These are phyloP conservation scores for Phytophthora tentaculata DNA, from an alignment of 352 stramenopile species.

Conservation along the genomic window DNA sequence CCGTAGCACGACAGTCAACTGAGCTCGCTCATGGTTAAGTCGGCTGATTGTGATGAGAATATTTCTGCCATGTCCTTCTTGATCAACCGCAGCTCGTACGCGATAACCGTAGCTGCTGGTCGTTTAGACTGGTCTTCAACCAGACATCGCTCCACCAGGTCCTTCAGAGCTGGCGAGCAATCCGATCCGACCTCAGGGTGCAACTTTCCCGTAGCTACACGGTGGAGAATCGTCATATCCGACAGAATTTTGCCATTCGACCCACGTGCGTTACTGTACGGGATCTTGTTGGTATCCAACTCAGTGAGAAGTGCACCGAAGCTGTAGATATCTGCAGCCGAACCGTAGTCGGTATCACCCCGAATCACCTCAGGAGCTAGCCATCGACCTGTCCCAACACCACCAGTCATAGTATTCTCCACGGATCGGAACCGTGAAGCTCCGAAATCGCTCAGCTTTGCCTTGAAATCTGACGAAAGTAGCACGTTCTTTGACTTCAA, in stretches of 20 bases:
- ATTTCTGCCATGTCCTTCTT: neutral
- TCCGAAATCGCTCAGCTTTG: constrained; percentile 41
- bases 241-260: neutral
- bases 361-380: constrained; percentile 56
- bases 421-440: constrained; percentile 25
- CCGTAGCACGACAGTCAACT: neutral
- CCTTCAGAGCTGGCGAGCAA: neutral
- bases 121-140: neutral
- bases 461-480: constrained; percentile 28
- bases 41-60: neutral
- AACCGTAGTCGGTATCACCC: constrained; percentile 49
- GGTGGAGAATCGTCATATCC: neutral
- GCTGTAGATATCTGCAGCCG: constrained; percentile 49
- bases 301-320: constrained; percentile 45
- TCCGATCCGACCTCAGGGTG: neutral
- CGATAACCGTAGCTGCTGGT: neutral
- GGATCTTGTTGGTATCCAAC: constrained; percentile 42
- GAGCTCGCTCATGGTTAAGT: neutral
- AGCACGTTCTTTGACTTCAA: constrained; percentile 66
- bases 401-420: constrained; percentile 41
- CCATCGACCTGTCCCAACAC: constrained; percentile 61
- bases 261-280: constrained; percentile 33
- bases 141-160: neutral
- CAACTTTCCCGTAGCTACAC: neutral
- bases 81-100: neutral